phyloP scores from a whole-genome alignment of 768 basidiomycete genomes.

The Lactarius deliciosus region DNA sequence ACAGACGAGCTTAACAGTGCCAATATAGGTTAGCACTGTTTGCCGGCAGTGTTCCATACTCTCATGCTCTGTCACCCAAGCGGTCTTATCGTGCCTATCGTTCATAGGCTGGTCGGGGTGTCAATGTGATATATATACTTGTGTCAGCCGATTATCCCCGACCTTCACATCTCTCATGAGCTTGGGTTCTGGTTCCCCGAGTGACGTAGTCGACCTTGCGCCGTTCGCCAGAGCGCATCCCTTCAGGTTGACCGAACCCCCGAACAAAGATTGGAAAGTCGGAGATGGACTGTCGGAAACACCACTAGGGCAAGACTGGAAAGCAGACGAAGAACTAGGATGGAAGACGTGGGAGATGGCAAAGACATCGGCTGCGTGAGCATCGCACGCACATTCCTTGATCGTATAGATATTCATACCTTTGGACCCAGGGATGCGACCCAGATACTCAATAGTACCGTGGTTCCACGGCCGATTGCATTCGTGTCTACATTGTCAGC shows the following conservation, averaged over 20 bases:
- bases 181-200: not conserved
- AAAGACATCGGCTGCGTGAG: slow-evolving; percentile 23
- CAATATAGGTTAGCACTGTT: not conserved
- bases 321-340: slow-evolving; percentile 37
- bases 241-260: slow-evolving; percentile 41
- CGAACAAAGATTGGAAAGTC: slow-evolving; percentile 45
- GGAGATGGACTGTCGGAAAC: slow-evolving; percentile 40
- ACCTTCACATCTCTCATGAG: not conserved
- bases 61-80: not conserved
- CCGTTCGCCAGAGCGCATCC: slow-evolving; percentile 22
- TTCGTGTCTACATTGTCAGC: slow-evolving; percentile 60
- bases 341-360: slow-evolving; percentile 45
- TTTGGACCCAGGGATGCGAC: slow-evolving; percentile 40
- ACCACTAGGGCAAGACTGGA: slow-evolving; percentile 34
- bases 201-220: not conserved
- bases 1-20: not conserved
- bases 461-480: slow-evolving; percentile 67
- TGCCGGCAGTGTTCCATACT: not conserved
- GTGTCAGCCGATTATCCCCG: slow-evolving; percentile 2
- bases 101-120: not conserved
- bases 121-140: not conserved
- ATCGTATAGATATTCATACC: slow-evolving; percentile 24
- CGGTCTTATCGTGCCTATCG: not conserved
- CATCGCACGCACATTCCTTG: slow-evolving; percentile 28
- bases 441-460: slow-evolving; percentile 53